Conservation (phyloP, 2,329 filamentous ascomycete genomes). For the Phyllachora maydis region DNA sequence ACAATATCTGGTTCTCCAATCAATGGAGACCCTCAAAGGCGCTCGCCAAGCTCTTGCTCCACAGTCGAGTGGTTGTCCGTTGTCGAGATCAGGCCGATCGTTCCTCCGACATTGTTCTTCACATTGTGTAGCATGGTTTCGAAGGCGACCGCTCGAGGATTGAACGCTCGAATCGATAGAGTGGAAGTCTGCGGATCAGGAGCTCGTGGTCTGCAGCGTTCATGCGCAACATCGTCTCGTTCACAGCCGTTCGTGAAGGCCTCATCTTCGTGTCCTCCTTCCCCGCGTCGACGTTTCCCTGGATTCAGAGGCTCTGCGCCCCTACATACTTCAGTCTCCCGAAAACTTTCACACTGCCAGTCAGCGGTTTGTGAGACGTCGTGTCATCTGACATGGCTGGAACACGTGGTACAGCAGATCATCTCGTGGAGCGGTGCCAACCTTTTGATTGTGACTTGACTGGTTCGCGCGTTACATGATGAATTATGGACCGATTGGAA, state of each 20-base stretch:
- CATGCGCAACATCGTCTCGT: too few species aligned
- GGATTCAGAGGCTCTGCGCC: neutral
- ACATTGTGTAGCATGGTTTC: conserved; percentile 9
- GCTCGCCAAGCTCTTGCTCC: conserved; percentile 14
- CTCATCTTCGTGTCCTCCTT: too few species aligned
- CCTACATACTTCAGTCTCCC: too few species aligned
- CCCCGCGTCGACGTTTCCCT: neutral
- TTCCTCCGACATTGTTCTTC: conserved; percentile 2
- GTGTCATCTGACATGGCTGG: too few species aligned
- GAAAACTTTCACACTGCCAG: neutral
- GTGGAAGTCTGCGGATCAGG: conserved; percentile 12
- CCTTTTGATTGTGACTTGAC: neutral
- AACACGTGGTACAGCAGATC: too few species aligned
- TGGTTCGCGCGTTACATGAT: neutral
- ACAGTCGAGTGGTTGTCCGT: conserved; percentile 15
- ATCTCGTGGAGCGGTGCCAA: too few species aligned
- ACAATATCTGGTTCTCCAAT: too few species aligned
- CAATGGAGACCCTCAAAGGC: too few species aligned
- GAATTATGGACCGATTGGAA: neutral
- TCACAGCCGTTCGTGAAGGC: conserved; percentile 1
- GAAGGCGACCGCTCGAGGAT: conserved; percentile 11
- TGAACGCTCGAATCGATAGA: conserved; percentile 10
- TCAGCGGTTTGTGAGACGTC: neutral
- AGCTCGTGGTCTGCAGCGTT: too few species aligned
- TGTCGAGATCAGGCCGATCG: conserved; percentile 16